These are phyloP conservation scores for Ophiostoma fasciatum DNA, from an alignment of 2,329 filamentous ascomycete genomes.

Conservation along the genomic window DNA sequence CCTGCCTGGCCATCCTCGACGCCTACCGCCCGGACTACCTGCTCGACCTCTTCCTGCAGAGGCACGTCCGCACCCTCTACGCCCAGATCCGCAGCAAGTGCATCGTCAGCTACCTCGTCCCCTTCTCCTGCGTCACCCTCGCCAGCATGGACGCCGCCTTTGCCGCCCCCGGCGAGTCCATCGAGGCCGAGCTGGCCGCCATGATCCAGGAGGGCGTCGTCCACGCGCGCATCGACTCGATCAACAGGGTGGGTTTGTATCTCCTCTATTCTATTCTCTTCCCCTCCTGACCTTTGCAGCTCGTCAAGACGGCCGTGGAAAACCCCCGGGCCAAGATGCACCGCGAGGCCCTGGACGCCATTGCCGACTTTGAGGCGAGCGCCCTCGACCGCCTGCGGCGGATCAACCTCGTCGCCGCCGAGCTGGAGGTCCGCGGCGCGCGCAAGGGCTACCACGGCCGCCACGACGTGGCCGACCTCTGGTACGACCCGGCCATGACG, in stretches of 20 bases:
- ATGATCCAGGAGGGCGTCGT: slow-evolving; percentile 65
- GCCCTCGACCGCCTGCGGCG: slow-evolving; percentile 63
- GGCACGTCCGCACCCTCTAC: slow-evolving; percentile 58
- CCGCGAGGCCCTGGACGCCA: slow-evolving; percentile 48
- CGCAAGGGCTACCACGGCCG: slow-evolving; percentile 3
- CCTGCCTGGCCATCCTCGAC: slow-evolving; percentile 70
- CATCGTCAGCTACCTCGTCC: slow-evolving; percentile 82
- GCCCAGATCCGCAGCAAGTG: slow-evolving; percentile 70
- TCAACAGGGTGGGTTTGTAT: slow-evolving; percentile 45
- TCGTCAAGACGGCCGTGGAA: slow-evolving; percentile 57
- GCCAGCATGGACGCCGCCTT: slow-evolving; percentile 68
- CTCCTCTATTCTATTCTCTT: neutral
- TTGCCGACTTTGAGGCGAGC: slow-evolving; percentile 58
- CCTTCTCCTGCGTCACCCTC: slow-evolving; percentile 77
- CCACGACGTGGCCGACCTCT: slow-evolving; percentile 1
- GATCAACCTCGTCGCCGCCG: slow-evolving; percentile 60
- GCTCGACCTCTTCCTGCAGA: slow-evolving; percentile 75
- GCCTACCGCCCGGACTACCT: slow-evolving; percentile 72
- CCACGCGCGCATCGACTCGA: slow-evolving; percentile 69
- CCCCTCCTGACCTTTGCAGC: slow-evolving; percentile 21
- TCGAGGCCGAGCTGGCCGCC: slow-evolving; percentile 58
- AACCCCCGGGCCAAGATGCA: slow-evolving; percentile 59
- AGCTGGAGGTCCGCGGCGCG: slow-evolving; percentile 49
- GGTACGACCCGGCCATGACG: slow-evolving; percentile 2
- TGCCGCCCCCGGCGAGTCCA: slow-evolving; percentile 41